Base-by-base conservation (phyloP, 148 eudicot species). In the Limonium bicolor region DNA sequence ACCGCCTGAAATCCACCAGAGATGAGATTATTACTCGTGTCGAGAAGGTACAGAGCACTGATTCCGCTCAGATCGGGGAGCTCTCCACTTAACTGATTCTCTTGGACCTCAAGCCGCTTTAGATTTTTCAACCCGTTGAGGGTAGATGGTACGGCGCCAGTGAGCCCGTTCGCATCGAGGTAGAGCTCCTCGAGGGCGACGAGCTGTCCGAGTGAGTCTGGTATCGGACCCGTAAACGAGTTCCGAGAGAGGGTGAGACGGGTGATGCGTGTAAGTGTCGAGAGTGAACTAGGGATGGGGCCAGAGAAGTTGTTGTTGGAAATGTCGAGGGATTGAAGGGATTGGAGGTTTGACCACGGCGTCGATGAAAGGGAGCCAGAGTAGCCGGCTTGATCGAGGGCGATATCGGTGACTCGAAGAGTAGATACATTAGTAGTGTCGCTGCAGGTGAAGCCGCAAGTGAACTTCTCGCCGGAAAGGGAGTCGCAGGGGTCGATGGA, bases 381-480 rank as follows among this genome's bases (percentile, higher is more conserved):
- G 66, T 77, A 77, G 28, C 70, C 67, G 5, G 73, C 73, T 14
- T 53, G 53, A 54, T 77, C 85, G 32, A 77, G 76, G 12, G 73
- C 20, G 61, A 77, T 56, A 16, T 73, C 76, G 39, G 76, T 69
- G 58, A 77, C 53, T 11, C 76, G 70, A 35, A 48, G 45, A 2
- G 36, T 32, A 32, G 13, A 2, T 12, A 32, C 11, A 32, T 32
- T 41, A 20, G 12, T 58, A 0, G 48, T 40, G 45, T 38, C 12
- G 60, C 69, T 67, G 60, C 96, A 88, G 2, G 83, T 56, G 62
- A 88, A 41, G 9, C 92, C 94, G 37, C 97, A 88, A 4, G 86
- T 80, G 81, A 88, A 88, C 3, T 41, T 62, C 0, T 63, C 62
- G 7, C 59, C 32, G 50, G 56, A 70, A 52, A 80, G 77, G 30